Evolutionary conservation across 2,329 filamentous ascomycete species (phyloP), one percentile per base, ranked within the genome.

Genomic region (Fusarium sp.): DNA sequence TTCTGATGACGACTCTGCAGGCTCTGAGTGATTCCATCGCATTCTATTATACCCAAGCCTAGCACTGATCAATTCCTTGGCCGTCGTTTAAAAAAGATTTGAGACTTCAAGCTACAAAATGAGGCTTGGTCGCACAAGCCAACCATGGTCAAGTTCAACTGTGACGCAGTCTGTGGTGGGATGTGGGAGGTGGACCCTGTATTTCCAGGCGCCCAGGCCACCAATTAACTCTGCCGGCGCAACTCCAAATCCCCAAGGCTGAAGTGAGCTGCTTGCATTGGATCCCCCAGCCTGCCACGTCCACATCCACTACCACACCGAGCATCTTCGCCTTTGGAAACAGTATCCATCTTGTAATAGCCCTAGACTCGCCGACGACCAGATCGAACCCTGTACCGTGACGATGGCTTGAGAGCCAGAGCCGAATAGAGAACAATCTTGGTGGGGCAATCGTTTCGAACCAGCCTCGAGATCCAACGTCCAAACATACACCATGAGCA

Each of bases 401-500:
- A 70, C 37, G 38, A 78, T 75, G 68, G 52, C 71, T 67, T 78
- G 63, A 72, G 59, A 30, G 40, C 45, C 61, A 27, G 69, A 69
- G 50, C 56, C 25, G 47, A 56, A 63, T 59, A 69, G 47, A 70
- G 9, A 70, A 65, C 59, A 47, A 77, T 65, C 72, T 70, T 75
- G 74, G 76, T 69, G 76, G 76, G 76, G 76, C 72, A 74, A 64
- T 73, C 56, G 47, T 70, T 73, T 70, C 45, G 63, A 74, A 74
- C 63, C 73, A 78, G 54, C 69, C 69, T 75, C 63, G 56, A 63
- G 33, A 68, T 66, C 62, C 43, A 60, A 63, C 65, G 56, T 50
- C 57, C 63, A 27, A 50, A 54, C 54, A 35, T 67, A 71, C 80
- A 84, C 72, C 73, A 87, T 88, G 86, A 87, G 85, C 78, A 84